A percentile compares a stretch with the other conserved stretches of the same genome.
phyloP scores from a whole-genome alignment of 2,329 filamentous ascomycete species.

The Neopestalotiopsis clavispora region DNA sequence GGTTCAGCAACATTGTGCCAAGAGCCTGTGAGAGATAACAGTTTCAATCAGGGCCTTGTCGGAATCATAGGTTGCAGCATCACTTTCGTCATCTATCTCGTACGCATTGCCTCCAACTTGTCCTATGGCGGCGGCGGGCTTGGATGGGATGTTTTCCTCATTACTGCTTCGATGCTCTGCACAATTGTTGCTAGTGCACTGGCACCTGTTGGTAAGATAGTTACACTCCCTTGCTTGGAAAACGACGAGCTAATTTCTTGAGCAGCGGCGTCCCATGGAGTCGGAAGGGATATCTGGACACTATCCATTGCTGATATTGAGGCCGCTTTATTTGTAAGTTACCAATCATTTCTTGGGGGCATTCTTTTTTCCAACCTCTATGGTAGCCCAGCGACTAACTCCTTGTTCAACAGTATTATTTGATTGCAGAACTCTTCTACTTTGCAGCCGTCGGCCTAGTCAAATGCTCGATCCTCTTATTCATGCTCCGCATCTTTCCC shows the following conservation, averaged over 20 bases:
- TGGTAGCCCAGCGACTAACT: not conserved
- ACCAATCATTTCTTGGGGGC: not conserved
- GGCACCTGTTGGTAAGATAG: constrained; percentile 9
- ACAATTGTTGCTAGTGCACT: constrained; percentile 14
- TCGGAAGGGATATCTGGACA: constrained; percentile 24
- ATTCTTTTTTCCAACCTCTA: no score
- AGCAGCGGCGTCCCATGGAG: constrained; percentile 16
- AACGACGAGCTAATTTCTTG: not conserved
- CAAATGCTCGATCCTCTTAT: constrained; percentile 35
- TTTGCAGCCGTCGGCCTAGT: constrained; percentile 24
- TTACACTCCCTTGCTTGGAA: not conserved
- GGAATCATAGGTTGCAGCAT: constrained; percentile 21
- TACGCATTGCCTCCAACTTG: constrained; percentile 14
- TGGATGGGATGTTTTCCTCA: constrained; percentile 21
- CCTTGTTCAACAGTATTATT: constrained; percentile 27
- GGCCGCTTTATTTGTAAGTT: constrained; percentile 19
- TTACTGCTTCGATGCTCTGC: constrained; percentile 15
- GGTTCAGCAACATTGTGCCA: constrained; percentile 19
- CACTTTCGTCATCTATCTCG: constrained; percentile 17
- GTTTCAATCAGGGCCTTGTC: constrained; percentile 14
- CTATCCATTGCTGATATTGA: constrained; percentile 21
- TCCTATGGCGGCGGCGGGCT: constrained; percentile 11
- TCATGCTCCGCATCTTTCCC: constrained; percentile 39
- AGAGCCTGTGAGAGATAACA: constrained; percentile 16
- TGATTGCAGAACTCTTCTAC: constrained; percentile 38